A percentile compares a stretch with the other conserved stretches of the same genome.
phyloP scores from a whole-genome alignment of 139 green algal species.

The Gonium pectorale region DNA sequence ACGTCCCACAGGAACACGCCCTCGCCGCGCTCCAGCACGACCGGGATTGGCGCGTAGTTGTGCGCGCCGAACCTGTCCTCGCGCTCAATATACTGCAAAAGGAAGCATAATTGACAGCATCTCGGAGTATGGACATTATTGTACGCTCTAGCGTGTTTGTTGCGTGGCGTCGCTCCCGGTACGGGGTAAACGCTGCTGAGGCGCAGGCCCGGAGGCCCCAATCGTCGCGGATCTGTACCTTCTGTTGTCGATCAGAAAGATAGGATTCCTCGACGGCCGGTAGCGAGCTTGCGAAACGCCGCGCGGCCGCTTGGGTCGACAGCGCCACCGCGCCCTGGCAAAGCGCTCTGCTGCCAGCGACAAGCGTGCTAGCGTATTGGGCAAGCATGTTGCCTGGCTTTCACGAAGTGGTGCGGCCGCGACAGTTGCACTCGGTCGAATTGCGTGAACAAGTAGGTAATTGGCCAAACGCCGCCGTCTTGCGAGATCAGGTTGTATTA shows the following conservation, averaged over 20 bases:
- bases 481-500: no score
- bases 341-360: not conserved
- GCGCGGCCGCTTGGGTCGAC: not conserved
- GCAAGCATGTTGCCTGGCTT: constrained; percentile 18
- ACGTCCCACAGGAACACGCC: constrained; percentile 89
- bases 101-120: not conserved
- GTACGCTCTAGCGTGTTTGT: not conserved
- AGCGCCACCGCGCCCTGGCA: not conserved
- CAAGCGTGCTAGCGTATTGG: not conserved
- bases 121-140: not conserved
- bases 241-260: not conserved
- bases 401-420: no score
- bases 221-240: not conserved
- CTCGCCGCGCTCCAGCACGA: constrained; percentile 83
- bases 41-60: constrained; percentile 93
- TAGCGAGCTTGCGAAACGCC: constrained; percentile 5
- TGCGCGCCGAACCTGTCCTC: constrained; percentile 90
- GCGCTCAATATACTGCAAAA: constrained; percentile 78
- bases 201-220: no score
- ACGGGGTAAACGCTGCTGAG: no score
- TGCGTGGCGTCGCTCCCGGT: not conserved
- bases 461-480: no score
- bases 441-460: no score
- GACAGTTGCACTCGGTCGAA: no score
- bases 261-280: not conserved